Evolutionary conservation across 805 yeast genomes (phyloP).

Genomic region (Nadsonia fulvescens): DNA sequence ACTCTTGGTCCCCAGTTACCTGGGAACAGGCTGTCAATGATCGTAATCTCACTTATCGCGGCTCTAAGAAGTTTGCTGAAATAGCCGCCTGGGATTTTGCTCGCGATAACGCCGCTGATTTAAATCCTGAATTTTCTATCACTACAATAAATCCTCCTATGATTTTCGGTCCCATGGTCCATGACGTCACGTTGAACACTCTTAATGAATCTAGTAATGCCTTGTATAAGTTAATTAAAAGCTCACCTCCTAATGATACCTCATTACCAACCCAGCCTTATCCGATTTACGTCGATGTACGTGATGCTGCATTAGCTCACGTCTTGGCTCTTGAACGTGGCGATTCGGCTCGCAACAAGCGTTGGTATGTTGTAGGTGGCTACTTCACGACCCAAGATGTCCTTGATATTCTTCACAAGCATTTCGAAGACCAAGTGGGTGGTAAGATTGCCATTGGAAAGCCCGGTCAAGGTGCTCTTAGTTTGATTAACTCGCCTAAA

Average conservation of each 20-base stretch:
- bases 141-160: conserved; percentile 17
- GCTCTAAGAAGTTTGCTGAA: conserved; percentile 39
- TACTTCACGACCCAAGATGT: conserved; percentile 7
- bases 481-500: conserved; percentile 1
- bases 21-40: conserved; percentile 13
- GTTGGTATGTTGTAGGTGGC: conserved; percentile 15
- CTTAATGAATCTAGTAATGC: conserved; percentile 20
- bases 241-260: background rate
- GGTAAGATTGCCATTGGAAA: conserved; percentile 5
- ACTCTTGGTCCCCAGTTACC: conserved; percentile 22
- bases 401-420: conserved; percentile 8
- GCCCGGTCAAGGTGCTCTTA: conserved; percentile 2
- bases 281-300: conserved; percentile 28
- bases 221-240: conserved; percentile 2
- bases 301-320: conserved; percentile 47
- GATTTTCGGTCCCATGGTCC: conserved; percentile 18
- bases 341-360: conserved; percentile 9
- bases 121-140: conserved; percentile 12
- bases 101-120: conserved; percentile 13
- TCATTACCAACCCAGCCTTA: no score
- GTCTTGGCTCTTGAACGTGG: conserved; percentile 24
- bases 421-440: conserved; percentile 7
- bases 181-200: conserved; percentile 14
- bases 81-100: conserved; percentile 37
- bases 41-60: conserved; percentile 13